phyloP scores from a whole-genome alignment of 768 basidiomycete species.

The Lepiota venenata region DNA sequence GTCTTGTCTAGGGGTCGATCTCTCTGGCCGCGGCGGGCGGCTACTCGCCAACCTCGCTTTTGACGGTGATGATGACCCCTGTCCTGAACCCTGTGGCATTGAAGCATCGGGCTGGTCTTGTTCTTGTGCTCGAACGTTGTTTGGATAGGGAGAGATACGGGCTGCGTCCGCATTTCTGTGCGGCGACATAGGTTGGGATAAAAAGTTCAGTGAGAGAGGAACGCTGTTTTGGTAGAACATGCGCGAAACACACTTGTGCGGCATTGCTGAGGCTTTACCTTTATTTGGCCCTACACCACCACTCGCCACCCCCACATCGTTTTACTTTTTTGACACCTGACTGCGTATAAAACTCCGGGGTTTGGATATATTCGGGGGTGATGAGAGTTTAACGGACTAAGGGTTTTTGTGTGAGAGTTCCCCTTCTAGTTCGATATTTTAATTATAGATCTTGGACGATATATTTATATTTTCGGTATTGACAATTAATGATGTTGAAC shows the following conservation, averaged over 20 bases:
- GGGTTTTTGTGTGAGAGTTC: no score
- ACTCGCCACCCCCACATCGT: neutral
- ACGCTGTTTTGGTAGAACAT: conserved; percentile 30
- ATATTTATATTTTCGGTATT: neutral
- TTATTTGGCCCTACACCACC: conserved; percentile 25
- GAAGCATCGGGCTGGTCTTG: conserved; percentile 33
- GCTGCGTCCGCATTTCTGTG: conserved; percentile 47
- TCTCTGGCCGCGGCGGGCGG: conserved; percentile 1
- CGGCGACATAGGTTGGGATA: conserved; percentile 35
- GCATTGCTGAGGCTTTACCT: conserved; percentile 32
- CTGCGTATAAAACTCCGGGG: neutral
- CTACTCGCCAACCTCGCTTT: conserved; percentile 10
- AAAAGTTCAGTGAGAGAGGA: conserved; percentile 31
- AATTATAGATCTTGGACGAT: conserved; percentile 3
- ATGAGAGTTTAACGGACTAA: neutral
- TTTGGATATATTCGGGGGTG: neutral
- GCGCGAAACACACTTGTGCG: conserved; percentile 34
- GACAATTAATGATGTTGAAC: conserved; percentile 1
- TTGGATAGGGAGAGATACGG: conserved; percentile 55
- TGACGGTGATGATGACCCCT: conserved; percentile 4
- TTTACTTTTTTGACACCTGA: neutral
- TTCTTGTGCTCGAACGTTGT: conserved; percentile 42
- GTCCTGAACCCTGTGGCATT: neutral
- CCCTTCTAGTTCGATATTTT: neutral
- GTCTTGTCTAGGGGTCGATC: conserved; percentile 25